phyloP scores from a whole-genome alignment of 306 rosid genomes.

The Astragalus glycyphyllos region DNA sequence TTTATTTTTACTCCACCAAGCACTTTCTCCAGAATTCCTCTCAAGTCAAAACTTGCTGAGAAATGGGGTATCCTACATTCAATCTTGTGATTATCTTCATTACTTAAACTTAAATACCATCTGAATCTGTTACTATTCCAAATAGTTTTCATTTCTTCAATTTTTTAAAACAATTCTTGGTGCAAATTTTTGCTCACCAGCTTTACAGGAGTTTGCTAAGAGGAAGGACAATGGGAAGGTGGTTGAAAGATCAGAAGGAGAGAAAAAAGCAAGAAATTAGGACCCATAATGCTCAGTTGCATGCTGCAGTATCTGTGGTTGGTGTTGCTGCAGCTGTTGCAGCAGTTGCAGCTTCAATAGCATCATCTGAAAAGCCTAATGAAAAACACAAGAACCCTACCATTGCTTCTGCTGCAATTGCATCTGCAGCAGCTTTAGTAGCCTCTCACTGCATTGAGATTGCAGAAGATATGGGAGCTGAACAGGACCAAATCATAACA shows the following conservation, averaged over 20 bases:
- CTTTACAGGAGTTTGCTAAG: slow-evolving; percentile 74
- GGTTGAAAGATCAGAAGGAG: slow-evolving; percentile 93
- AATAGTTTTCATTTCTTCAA: slow-evolving; percentile 11
- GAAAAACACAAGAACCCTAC: slow-evolving; percentile 51
- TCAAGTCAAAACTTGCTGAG: slow-evolving; percentile 71
- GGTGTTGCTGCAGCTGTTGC: slow-evolving; percentile 98
- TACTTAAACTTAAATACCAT: slow-evolving; percentile 13
- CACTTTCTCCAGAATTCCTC: slow-evolving; percentile 82
- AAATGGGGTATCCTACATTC: slow-evolving; percentile 71
- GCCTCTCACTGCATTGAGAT: slow-evolving; percentile 98
- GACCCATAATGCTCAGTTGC: slow-evolving; percentile 87
- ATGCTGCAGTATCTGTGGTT: slow-evolving; percentile 89
- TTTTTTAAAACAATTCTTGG: slow-evolving; percentile 8
- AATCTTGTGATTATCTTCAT: slow-evolving; percentile 35
- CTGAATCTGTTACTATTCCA: slow-evolving; percentile 19
- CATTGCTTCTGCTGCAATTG: slow-evolving; percentile 67
- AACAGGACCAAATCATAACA: slow-evolving; percentile 67
- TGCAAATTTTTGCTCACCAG: slow-evolving; percentile 57
- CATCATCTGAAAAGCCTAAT: slow-evolving; percentile 56
- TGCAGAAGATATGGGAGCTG: slow-evolving; percentile 98
- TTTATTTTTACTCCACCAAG: slow-evolving; percentile 77
- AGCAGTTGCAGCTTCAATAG: slow-evolving; percentile 72
- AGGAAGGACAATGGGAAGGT: slow-evolving; percentile 79
- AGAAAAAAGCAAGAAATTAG: slow-evolving; percentile 93
- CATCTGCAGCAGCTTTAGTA: slow-evolving; percentile 92